Base-by-base conservation (phyloP, 2,329 filamentous ascomycete genomes). In the Fusarium temperatum region DNA sequence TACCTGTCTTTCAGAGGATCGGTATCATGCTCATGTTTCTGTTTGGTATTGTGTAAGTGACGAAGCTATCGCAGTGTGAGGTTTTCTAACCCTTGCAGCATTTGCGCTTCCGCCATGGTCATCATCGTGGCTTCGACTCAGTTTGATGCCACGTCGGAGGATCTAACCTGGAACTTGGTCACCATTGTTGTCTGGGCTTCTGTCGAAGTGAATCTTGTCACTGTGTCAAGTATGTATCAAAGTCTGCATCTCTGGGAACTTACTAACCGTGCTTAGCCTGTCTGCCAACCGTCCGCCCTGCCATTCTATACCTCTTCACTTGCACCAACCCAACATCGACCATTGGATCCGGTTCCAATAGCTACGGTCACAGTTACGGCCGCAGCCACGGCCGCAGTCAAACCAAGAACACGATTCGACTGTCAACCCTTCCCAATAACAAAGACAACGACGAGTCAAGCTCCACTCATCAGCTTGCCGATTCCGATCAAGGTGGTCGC, bases 11-110 rank as follows among this genome's bases (percentile, higher is more conserved):
- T 4, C 80, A 81, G 42, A 81, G 76, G 50, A 45, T 80, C 4
- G 79, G 77, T 8, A 76, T 81, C 9, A 70, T 74, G 18, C 45
- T 76, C 13, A 76, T 81, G 69, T 81, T 81, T 48, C 62, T 74
- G 24, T 81, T 80, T 72, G 80, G 80, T 13, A 75, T 79, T 18
- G 64, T 80, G 79, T 81, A 74, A 61, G 80, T 74, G 10, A 4
- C 10, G 2, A 1, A 2, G 5, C 14, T 3, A 3, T 0, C 1
- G n/a, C 2, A 0, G 2, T 4, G 13, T 11, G 24, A 13, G 3
- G 1, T 17, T 6, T 9, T 2, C 68, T 67, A 50, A 72, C 11
- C 7, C 1, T 0, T 6, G 4, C 11, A 78, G 77, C 0, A 66
- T 78, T 15, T 78, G 77, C 13, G 66, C 54, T 3, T 75, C 75